Evolutionary conservation across 495 filamentous ascomycete species (phyloP), one percentile per base, ranked within the genome.

Genomic region (Aspergillus biplanus): DNA sequence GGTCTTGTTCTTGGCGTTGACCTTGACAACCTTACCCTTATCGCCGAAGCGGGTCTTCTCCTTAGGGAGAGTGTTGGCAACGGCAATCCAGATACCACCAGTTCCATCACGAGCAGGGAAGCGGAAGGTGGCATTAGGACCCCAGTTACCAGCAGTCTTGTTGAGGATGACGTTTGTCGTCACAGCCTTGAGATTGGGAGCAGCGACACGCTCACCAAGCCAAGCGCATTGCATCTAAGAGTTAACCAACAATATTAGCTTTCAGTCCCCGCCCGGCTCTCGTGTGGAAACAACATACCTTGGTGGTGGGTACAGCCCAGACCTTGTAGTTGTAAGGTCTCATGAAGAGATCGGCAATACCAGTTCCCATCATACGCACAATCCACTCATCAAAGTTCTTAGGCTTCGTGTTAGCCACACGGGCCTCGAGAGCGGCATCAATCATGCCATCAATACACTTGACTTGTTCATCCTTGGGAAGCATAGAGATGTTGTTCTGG

Each of bases 241-340:
- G 33, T 59, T 34, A 60, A 11, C 44, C 65, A 32, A 66, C 31
- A 21, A 56, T 21, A 1, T 44, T n/a, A 27, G 9, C 33, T 18
- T 32, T 8, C 13, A 18, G 13, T 8, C n/a, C 1, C 13, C 35
- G 32, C 44, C 18, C 3, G 13, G 55, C n/a, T 42, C 3, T 16
- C 32, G 1, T 13, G 9, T 7, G 32, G 7, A 7, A 7, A 18
- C 18, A 58, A 58, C 81, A 65, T 85, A 97, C 95, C 90, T 96
- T 96, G 62, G 90, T 96, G 32, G 96, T 98, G 44, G 96, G 95
- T 70, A 98, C 94, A 61, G 95, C 96, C 95, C 95, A 99, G 73
- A 98, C 95, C 82, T 99, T 99, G 88, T 87, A 98, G 87, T 99
- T 99, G 86, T 99, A 99, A 50, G 95, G 95, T 69, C 96, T 82